Base-by-base conservation (phyloP, 495 filamentous ascomycete species). In the Clavariopsis aquatica region DNA sequence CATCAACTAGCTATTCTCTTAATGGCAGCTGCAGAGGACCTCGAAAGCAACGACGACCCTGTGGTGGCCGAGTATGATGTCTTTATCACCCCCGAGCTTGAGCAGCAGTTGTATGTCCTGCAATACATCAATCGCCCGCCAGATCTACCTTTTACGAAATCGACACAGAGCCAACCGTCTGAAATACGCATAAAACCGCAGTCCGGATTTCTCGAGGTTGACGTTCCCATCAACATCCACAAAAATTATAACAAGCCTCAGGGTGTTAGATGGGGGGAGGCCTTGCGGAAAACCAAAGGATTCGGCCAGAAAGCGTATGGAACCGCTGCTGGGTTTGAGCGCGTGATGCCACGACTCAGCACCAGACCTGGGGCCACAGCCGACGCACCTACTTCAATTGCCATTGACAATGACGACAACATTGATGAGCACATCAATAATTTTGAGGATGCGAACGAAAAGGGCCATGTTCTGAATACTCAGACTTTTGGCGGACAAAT, bases 131-230 rank as follows among this genome's bases (percentile, higher is more conserved):
- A 84, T 55, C 81, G 83, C 49, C 62, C 64, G 10, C 64, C 74
- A 1, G 74, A 78, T 13, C 75, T 82, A 57, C 80, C 84, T 12
- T 90, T 89, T 76, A 82, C 83, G 36, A 80, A 78, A 20, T 69
- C 72, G 1, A 73, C 78, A 47, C 73, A 78, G 6, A 79, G 83
- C 12, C 81, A 84, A 57, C 89, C 89, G 0, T 65, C 81, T 1
- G 78, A 79, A 10, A 71, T 91, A 34, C 84, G 89, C 29, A 78
- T 89, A 66, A 93, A 93, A 73, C 82, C 83, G 0, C 74, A 81
- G 29, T 80, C 85, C 1, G 89, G 88, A 0, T 78, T 90, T 55
- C 77, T 92, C n/a, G 90, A 93, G 70, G 71, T 92, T 6, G 90
- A 93, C 54, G 79, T 91, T 9, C 85, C 88, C 1, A 78, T 92